Conservation (phyloP, 2,329 filamentous ascomycete species). For the Diaporthe citriasiana region DNA sequence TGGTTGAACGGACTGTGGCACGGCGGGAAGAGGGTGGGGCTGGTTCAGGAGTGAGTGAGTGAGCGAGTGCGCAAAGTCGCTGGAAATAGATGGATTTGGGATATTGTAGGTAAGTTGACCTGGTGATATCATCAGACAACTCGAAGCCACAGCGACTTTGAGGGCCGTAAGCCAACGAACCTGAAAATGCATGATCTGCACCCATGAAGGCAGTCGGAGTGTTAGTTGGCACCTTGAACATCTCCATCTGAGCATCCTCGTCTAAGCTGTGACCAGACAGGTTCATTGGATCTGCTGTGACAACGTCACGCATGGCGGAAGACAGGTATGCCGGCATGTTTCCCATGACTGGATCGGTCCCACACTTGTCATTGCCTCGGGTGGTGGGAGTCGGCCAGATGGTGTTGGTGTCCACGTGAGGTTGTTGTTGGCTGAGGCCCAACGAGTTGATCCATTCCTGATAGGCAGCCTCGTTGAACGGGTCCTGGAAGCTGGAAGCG, state of each 20-base stretch:
- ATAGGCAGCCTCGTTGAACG: conserved; percentile 48
- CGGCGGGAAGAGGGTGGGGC: conserved; percentile 54
- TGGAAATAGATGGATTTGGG: conserved; percentile 48
- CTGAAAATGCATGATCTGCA: conserved; percentile 7
- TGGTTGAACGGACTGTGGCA: conserved; percentile 46
- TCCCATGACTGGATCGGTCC: conserved; percentile 59
- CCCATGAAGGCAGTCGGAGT: conserved; percentile 53
- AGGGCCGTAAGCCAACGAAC: conserved; percentile 34
- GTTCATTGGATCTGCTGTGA: conserved; percentile 47
- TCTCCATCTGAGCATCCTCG: conserved; percentile 51
- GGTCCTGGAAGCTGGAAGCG: conserved; percentile 47
- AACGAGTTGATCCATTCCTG: conserved; percentile 46
- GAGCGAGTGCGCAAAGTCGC: conserved; percentile 59
- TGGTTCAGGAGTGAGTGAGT: conserved; percentile 65
- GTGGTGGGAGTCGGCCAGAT: conserved; percentile 41
- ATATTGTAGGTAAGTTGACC: conserved; percentile 43
- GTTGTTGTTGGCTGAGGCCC: conserved; percentile 21
- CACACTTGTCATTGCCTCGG: conserved; percentile 46
- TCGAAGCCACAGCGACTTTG: not conserved
- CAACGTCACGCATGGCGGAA: conserved; percentile 40
- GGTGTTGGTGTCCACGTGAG: conserved; percentile 33
- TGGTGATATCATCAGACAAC: conserved; percentile 4
- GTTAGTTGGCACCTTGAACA: conserved; percentile 58
- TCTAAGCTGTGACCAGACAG: conserved; percentile 50
- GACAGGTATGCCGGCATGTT: conserved; percentile 60